Percentiles rank a stretch among this genome's conserved stretches.
Evolutionary conservation across 345 rosid genomes (phyloP).

Genomic region (Populus alba): DNA sequence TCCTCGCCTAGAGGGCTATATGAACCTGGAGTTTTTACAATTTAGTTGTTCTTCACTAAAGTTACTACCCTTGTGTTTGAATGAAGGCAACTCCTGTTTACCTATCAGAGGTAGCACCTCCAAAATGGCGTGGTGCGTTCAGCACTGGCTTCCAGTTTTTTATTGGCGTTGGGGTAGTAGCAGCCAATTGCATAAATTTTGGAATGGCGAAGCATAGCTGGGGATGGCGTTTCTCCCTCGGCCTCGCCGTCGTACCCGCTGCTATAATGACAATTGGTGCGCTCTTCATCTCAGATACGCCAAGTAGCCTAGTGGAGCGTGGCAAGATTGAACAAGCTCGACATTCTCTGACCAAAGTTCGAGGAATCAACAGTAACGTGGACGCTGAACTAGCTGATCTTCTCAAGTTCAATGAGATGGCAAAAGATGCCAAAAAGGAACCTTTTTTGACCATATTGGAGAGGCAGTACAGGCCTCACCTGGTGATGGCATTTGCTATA

Average conservation of each 20-base stretch:
- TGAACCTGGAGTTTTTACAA: no score
- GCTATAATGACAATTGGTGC: constrained; percentile 67
- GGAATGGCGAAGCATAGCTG: constrained; percentile 47
- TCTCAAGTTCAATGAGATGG: constrained; percentile 42
- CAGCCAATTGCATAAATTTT: constrained; percentile 60
- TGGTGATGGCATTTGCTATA: constrained; percentile 62
- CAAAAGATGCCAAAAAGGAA: constrained; percentile 42
- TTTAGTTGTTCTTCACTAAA: no score
- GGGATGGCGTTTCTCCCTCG: constrained; percentile 89
- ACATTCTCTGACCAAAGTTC: constrained; percentile 41
- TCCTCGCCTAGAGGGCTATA: neutral
- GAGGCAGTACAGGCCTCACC: constrained; percentile 70
- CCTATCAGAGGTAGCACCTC: constrained; percentile 78
- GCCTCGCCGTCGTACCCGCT: constrained; percentile 70
- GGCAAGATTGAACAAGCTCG: constrained; percentile 59
- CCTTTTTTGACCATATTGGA: constrained; percentile 55
- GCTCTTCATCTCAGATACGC: constrained; percentile 66
- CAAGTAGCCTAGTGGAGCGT: constrained; percentile 64
- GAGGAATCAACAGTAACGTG: constrained; percentile 43
- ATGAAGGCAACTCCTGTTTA: constrained; percentile 78
- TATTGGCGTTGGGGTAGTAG: constrained; percentile 65
- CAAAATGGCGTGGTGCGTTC: constrained; percentile 89
- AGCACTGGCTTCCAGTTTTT: constrained; percentile 76
- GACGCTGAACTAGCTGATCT: constrained; percentile 58
- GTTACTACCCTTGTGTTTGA: neutral